Evolutionary conservation across 2,329 filamentous ascomycete genomes (phyloP).

Genomic region (Monilinia polystroma): DNA sequence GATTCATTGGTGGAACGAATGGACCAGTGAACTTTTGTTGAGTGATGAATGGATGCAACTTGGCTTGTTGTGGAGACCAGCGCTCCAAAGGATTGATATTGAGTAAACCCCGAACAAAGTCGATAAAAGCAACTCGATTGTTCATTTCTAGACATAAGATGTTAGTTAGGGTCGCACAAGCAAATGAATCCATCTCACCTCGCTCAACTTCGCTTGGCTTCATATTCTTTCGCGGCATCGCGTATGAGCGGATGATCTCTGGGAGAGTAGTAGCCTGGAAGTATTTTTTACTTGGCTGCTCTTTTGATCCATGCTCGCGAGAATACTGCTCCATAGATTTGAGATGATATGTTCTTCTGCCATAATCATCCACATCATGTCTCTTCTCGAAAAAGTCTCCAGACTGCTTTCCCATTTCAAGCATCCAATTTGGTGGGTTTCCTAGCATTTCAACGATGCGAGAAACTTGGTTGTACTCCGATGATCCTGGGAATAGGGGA

Average conservation of each 20-base stretch:
- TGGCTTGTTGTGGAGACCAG: slow-evolving; percentile 97
- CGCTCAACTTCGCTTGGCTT: slow-evolving; percentile 93
- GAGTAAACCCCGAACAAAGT: slow-evolving; percentile 90
- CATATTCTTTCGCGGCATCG: slow-evolving; percentile 99
- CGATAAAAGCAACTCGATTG: slow-evolving; percentile 94
- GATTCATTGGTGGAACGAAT: slow-evolving; percentile 95
- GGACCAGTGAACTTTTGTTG: slow-evolving; percentile 96
- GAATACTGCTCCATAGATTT: slow-evolving; percentile 99
- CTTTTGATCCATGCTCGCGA: slow-evolving; percentile 90
- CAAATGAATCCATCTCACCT: slow-evolving; percentile 58
- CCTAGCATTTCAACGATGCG: slow-evolving; percentile 98
- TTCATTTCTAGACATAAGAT: slow-evolving; percentile 75
- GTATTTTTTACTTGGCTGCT: slow-evolving; percentile 99
- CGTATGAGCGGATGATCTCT: slow-evolving; percentile 96
- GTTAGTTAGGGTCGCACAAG: slow-evolving; percentile 27
- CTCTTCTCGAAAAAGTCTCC: slow-evolving; percentile 96
- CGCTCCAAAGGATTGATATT: slow-evolving; percentile 94
- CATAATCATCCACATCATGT: slow-evolving; percentile 80
- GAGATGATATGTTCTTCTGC: slow-evolving; percentile 82
- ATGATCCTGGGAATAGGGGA: slow-evolving; percentile 92
- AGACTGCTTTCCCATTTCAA: slow-evolving; percentile 97
- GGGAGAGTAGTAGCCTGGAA: slow-evolving; percentile 92
- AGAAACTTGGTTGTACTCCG: slow-evolving; percentile 97
- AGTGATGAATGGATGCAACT: slow-evolving; percentile 96
- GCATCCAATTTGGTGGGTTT: slow-evolving; percentile 96